phyloP scores from a whole-genome alignment of 1,284 basidiomycete species.

The Schizophyllum amplum region DNA sequence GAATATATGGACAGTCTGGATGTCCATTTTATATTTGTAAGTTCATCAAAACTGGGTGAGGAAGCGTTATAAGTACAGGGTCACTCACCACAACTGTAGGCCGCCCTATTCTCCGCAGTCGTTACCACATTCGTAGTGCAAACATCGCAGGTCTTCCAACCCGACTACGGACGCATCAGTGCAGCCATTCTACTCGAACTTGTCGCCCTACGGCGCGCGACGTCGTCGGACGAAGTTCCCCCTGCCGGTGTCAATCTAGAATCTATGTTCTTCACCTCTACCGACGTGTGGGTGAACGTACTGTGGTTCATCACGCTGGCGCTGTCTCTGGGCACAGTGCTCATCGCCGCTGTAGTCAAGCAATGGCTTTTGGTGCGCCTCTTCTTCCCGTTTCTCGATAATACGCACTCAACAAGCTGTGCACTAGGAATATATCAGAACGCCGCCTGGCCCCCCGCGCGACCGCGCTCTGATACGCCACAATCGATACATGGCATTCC shows the following conservation, averaged over 20 bases:
- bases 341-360: constrained; percentile 5
- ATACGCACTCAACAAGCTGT: too few relatives aligned
- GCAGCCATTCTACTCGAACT: constrained; percentile 6
- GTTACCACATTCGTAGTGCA: constrained; percentile 12
- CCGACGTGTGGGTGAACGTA: constrained; percentile 10
- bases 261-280: neutral
- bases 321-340: constrained; percentile 1
- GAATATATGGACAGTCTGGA: neutral
- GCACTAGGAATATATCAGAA: too few relatives aligned
- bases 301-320: constrained; percentile 9
- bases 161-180: constrained; percentile 2
- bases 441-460: too few relatives aligned
- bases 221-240: constrained; percentile 1
- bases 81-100: neutral
- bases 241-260: neutral
- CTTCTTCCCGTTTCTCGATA: neutral
- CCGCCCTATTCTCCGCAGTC: constrained; percentile 13
- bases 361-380: constrained; percentile 4
- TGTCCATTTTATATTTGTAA: neutral
- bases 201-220: constrained; percentile 7
- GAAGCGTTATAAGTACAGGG: neutral
- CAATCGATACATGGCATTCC: too few relatives aligned
- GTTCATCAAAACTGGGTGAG: neutral
- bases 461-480: too few relatives aligned
- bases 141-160: constrained; percentile 7